These are phyloP conservation scores for Colletotrichum liaoningense DNA, from an alignment of 2,329 filamentous ascomycete species.

Conservation along the genomic window DNA sequence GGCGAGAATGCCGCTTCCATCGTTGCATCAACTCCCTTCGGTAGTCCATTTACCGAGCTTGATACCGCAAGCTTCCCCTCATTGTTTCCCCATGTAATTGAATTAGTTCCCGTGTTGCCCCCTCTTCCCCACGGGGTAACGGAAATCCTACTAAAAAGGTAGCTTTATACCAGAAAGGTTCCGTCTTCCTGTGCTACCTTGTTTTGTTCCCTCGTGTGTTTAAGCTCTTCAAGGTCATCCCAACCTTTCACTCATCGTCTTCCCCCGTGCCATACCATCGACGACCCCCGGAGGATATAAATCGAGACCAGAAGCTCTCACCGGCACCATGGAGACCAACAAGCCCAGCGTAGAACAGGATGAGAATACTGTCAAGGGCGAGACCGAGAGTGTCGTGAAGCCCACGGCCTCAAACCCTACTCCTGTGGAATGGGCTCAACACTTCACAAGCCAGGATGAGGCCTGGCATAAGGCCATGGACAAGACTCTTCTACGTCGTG, in stretches of 20 bases:
- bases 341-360: constrained; percentile 28
- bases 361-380: constrained; percentile 5
- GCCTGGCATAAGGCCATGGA: constrained; percentile 28
- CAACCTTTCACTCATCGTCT: not conserved
- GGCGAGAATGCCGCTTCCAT: constrained; percentile 9
- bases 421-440: constrained; percentile 28
- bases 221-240: not conserved
- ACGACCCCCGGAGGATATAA: not conserved
- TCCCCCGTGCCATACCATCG: not conserved
- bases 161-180: not conserved
- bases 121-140: constrained; percentile 16
- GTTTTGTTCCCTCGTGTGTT: not conserved
- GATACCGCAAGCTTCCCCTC: constrained; percentile 20
- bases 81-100: not conserved
- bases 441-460: constrained; percentile 20
- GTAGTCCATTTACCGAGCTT: constrained; percentile 22
- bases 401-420: constrained; percentile 25
- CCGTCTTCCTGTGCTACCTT: not conserved
- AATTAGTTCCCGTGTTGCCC: not conserved
- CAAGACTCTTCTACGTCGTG: constrained; percentile 55
- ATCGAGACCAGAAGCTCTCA: not conserved
- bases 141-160: not conserved
- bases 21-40: constrained; percentile 2
- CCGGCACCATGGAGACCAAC: constrained; percentile 13
- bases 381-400: not conserved